Evolutionary conservation across 106 monocot genomes (phyloP).

Genomic region (Apostasia shenzhenica): DNA sequence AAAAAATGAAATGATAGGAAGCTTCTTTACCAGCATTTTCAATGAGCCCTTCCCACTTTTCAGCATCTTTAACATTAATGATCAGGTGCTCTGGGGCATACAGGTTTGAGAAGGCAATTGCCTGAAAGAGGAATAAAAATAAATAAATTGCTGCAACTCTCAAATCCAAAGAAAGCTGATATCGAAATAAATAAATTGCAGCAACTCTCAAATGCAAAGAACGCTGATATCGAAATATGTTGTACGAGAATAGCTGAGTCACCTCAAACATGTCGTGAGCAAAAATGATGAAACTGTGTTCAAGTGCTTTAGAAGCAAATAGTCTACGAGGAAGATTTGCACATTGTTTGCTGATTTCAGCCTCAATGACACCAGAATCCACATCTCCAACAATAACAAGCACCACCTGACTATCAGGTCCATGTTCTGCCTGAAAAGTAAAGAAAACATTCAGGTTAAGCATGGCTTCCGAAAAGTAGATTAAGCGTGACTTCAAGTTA

Average conservation of each 20-base stretch:
- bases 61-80: conserved; percentile 79
- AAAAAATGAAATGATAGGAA: not conserved
- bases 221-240: no score
- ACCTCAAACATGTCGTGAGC: conserved; percentile 86
- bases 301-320: conserved; percentile 85
- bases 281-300: conserved; percentile 77
- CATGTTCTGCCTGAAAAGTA: conserved; percentile 82
- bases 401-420: conserved; percentile 98
- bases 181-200: not conserved
- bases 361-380: conserved; percentile 60
- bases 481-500: no score
- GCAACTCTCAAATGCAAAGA: not conserved
- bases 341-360: conserved; percentile 72
- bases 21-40: conserved; percentile 77
- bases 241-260: not conserved
- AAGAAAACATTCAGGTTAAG: not conserved
- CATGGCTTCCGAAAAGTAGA: no score
- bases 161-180: not conserved
- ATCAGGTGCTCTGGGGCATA: conserved; percentile 99
- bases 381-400: conserved; percentile 79
- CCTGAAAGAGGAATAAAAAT: conserved; percentile 30
- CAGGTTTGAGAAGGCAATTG: conserved; percentile 87
- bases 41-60: conserved; percentile 72
- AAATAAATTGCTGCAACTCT: not conserved
- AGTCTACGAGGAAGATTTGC: conserved; percentile 77